phyloP scores from a whole-genome alignment of 306 rosid species.

The Hippophae rhamnoides region DNA sequence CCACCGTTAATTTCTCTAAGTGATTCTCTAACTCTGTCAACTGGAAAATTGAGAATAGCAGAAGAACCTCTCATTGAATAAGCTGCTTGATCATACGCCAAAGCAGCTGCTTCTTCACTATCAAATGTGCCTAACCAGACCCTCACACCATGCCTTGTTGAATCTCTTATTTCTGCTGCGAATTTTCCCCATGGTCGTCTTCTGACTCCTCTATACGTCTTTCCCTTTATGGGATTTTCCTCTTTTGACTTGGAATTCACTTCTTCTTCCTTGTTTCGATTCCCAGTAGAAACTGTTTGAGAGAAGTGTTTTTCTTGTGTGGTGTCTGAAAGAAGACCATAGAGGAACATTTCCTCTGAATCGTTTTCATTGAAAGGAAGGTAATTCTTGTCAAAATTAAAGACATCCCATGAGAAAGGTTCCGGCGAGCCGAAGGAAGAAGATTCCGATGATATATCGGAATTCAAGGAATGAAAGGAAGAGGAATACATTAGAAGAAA shows the following conservation, averaged over 20 bases:
- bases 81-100: slow-evolving; percentile 95
- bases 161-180: slow-evolving; percentile 95
- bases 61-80: slow-evolving; percentile 74
- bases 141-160: slow-evolving; percentile 68
- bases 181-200: slow-evolving; percentile 93
- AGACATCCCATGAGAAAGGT: slow-evolving; percentile 31
- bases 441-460: slow-evolving; percentile 41
- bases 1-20: slow-evolving; percentile 48
- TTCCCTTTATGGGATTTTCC: slow-evolving; percentile 32
- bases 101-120: slow-evolving; percentile 81
- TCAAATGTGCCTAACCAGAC: slow-evolving; percentile 97
- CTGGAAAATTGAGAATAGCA: slow-evolving; percentile 74
- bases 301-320: slow-evolving; percentile 1
- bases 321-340: slow-evolving; percentile 45
- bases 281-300: background rate
- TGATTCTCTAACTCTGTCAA: slow-evolving; percentile 65
- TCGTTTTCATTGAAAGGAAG: slow-evolving; percentile 91
- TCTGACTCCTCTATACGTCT: slow-evolving; percentile 68
- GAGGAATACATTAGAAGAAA: slow-evolving; percentile 31
- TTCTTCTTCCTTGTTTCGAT: slow-evolving; percentile 55
- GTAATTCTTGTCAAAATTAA: slow-evolving; percentile 14
- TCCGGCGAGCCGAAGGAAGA: slow-evolving; percentile 55
- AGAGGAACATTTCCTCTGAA: slow-evolving; percentile 81
- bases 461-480: slow-evolving; percentile 29
- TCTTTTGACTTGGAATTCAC: slow-evolving; percentile 33